These are phyloP conservation scores for Trichoderma brevicompactum DNA, from an alignment of 2,329 filamentous ascomycete genomes.

Conservation along the genomic window DNA sequence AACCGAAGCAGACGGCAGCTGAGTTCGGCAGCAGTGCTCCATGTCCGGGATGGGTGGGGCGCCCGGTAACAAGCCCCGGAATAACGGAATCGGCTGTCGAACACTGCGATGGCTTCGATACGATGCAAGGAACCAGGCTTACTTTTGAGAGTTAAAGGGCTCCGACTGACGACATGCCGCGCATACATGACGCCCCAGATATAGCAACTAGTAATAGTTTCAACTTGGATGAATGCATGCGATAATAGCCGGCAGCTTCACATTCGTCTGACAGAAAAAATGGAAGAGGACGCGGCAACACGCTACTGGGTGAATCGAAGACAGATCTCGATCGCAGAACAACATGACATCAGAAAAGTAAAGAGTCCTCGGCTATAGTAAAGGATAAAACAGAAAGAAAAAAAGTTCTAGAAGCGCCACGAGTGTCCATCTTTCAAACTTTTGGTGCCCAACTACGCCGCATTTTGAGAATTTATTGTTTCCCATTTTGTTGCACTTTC, in stretches of 20 bases:
- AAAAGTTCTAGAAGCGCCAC: neutral
- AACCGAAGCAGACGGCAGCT: neutral
- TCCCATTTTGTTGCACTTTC: neutral
- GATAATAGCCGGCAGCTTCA: neutral
- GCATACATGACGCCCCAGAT: neutral
- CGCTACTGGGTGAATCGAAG: neutral
- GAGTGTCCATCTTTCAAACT: neutral
- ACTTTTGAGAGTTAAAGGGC: neutral
- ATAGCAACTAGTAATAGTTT: neutral
- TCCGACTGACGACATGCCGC: neutral
- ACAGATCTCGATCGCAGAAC: too few relatives aligned
- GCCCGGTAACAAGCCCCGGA: slow-evolving; percentile 12
- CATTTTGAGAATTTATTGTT: neutral
- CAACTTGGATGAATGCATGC: neutral
- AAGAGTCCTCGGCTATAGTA: neutral
- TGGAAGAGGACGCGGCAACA: neutral
- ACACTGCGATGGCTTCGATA: neutral
- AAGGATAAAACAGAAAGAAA: neutral
- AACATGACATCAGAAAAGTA: too few relatives aligned
- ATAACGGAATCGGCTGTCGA: slow-evolving; percentile 24
- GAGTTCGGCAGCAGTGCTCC: neutral
- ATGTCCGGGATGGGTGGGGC: neutral
- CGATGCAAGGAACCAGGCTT: neutral
- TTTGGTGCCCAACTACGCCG: neutral
- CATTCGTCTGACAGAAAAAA: neutral